A percentile compares a stretch with the other conserved stretches of the same genome.
These are phyloP conservation scores for Ilyonectria destructans DNA, from an alignment of 2,329 filamentous ascomycete species.

Conservation along the genomic window DNA sequence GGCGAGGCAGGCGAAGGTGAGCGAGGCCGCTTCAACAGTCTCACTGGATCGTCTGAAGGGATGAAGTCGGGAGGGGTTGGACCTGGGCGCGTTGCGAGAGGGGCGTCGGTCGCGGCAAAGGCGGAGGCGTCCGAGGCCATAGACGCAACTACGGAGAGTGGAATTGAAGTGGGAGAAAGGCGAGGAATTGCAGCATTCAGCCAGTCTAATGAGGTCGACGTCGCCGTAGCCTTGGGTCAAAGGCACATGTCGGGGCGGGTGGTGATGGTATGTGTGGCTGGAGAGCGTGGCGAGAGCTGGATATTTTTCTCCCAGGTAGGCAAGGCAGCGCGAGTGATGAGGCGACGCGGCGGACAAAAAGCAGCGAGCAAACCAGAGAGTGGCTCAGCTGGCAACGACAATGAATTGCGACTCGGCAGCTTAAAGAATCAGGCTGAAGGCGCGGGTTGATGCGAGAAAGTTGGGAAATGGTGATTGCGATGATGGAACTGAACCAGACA, in stretches of 20 bases:
- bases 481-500: constrained; percentile 24
- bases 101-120: constrained; percentile 69
- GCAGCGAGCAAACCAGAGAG: constrained; percentile 41
- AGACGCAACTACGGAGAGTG: constrained; percentile 48
- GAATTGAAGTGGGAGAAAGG: constrained; percentile 40
- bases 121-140: constrained; percentile 71
- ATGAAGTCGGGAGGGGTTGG: constrained; percentile 56
- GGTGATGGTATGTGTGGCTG: constrained; percentile 59
- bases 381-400: constrained; percentile 42
- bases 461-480: constrained; percentile 27
- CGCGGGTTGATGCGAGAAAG: constrained; percentile 35
- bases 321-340: constrained; percentile 43
- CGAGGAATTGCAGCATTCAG: constrained; percentile 41
- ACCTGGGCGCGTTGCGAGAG: constrained; percentile 58
- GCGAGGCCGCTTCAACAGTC: constrained; percentile 63
- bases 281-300: constrained; percentile 63
- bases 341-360: constrained; percentile 39
- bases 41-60: constrained; percentile 59
- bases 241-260: constrained; percentile 56
- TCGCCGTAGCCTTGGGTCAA: constrained; percentile 48
- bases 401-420: constrained; percentile 45
- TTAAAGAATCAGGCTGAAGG: constrained; percentile 33
- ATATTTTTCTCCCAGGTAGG: constrained; percentile 46
- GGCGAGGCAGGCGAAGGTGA: constrained; percentile 64
- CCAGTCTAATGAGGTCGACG: constrained; percentile 44